Conservation (phyloP, 2,329 filamentous ascomycete genomes). For the Pyrenophora tritici-repentis region DNA sequence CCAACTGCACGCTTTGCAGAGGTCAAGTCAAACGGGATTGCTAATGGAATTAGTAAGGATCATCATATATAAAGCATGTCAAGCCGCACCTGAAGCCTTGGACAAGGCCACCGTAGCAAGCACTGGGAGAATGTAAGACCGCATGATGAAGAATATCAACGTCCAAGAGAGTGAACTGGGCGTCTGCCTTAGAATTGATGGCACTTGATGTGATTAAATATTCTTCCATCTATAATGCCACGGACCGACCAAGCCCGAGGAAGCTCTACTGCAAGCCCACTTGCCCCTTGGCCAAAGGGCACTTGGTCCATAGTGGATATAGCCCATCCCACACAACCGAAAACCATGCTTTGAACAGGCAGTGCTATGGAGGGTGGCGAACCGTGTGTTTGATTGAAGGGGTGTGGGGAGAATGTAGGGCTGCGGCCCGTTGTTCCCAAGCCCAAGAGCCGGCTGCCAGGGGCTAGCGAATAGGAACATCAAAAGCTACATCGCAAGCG, state of each 20-base stretch:
- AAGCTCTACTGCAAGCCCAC: slow-evolving; percentile 14
- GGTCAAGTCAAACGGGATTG: slow-evolving; percentile 24
- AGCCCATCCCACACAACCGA: slow-evolving; percentile 1
- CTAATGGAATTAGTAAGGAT: slow-evolving; percentile 18
- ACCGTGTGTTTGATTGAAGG: slow-evolving; percentile 34
- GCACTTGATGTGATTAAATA: slow-evolving; percentile 30
- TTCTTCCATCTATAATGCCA: not conserved
- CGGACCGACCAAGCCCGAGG: slow-evolving; percentile 9
- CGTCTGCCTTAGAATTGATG: too few relatives aligned
- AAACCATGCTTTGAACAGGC: slow-evolving; percentile 5
- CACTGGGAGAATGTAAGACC: slow-evolving; percentile 28
- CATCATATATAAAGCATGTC: not conserved
- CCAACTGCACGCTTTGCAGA: slow-evolving; percentile 31
- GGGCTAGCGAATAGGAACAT: slow-evolving; percentile 33
- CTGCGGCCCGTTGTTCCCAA: slow-evolving; percentile 40
- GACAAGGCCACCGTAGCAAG: slow-evolving; percentile 29
- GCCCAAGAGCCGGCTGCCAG: slow-evolving; percentile 28
- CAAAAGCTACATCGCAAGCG: slow-evolving; percentile 17
- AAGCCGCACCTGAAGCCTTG: slow-evolving; percentile 27
- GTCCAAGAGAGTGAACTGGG: slow-evolving; percentile 1
- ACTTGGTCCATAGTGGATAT: slow-evolving; percentile 7
- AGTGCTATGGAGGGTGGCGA: slow-evolving; percentile 32
- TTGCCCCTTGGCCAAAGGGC: slow-evolving; percentile 29
- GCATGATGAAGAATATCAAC: slow-evolving; percentile 26
- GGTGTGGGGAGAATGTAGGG: slow-evolving; percentile 28